Base-by-base conservation (phyloP, 371 early-diverging fungal genomes). In the Nosema muscidifuracis region DNA sequence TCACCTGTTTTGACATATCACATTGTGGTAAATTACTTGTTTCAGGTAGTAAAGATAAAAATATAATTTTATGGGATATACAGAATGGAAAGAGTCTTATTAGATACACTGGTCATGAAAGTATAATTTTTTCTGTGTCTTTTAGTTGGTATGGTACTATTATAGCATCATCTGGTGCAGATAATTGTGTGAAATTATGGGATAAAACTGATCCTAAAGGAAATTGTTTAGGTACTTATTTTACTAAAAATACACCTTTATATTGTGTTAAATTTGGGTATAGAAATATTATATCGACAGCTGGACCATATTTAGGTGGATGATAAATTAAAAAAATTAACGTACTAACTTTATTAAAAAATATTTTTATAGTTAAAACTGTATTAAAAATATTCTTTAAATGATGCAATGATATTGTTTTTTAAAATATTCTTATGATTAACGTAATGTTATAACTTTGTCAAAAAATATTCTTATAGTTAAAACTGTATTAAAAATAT, bases 41-140 rank as follows among this genome's bases (percentile, higher is more conserved):
- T 0, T 88, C 92, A 13, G 95, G 91, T 0, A 89, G 90, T 77
- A 86, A 89, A 63, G 96, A 95, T 77, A 87, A 87, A 61, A 84
- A 84, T 0, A 87, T 96, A 67, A 86, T 86, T 58, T 81, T 98
- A n/a, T 97, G 96, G 95, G 97, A 98, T 80, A 85, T 97, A n/a
- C 90, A 88, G 7, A 88, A 88, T 1, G 93, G 93, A 7, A 87
- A 87, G 67, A 83, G 92, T 55, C 82, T 89, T 28, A 92, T 90
- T 85, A 94, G 92, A 84, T 86, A 91, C 87, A 80, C 83, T 4
- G 96, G 94, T 0, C 96, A 96, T 77, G 87, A 87, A 20, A 88
- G 86, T 6, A 88, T 88, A 70, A 93, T 95, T 2, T 95, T 91
- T 71, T 84, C 87, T n/a, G 86, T 97, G 2, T 88, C 91, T 73